Conservation (phyloP, 495 filamentous ascomycete species). For the Xylaria intraflava region DNA sequence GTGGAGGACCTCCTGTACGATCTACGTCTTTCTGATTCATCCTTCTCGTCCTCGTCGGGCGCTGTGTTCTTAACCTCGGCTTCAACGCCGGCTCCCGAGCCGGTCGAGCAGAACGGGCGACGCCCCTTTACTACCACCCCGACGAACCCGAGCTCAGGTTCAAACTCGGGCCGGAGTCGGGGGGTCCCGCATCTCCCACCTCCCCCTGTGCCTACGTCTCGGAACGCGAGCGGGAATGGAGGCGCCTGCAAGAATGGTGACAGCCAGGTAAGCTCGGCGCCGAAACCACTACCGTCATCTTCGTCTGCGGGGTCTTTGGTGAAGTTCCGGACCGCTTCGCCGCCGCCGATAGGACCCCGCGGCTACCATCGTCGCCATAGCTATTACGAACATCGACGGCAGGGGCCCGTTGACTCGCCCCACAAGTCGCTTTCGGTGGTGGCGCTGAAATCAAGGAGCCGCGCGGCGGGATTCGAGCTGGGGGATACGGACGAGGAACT, state of each 20-base stretch:
- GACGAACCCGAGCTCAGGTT: neutral
- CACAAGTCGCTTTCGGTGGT: neutral
- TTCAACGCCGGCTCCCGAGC: neutral
- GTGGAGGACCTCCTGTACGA: slow-evolving; percentile 24
- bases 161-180: neutral
- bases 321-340: neutral
- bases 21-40: slow-evolving; percentile 6
- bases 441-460: neutral
- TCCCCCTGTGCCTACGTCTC: slow-evolving; percentile 6
- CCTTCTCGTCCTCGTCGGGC: neutral
- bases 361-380: slow-evolving; percentile 1
- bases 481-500: neutral
- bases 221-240: neutral
- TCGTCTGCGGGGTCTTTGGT: neutral
- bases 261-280: neutral
- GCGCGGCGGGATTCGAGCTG: neutral
- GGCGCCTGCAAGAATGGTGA: neutral
- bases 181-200: neutral
- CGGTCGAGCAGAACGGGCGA: slow-evolving; percentile 8
- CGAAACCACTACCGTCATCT: slow-evolving; percentile 1
- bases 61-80: neutral
- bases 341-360: neutral
- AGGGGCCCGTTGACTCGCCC: slow-evolving; percentile 3
- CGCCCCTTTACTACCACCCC: slow-evolving; percentile 1
- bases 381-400: slow-evolving; percentile 6